Base-by-base conservation (phyloP, 1,139 yeast species). In the Sugiyamaella neomexicana region DNA sequence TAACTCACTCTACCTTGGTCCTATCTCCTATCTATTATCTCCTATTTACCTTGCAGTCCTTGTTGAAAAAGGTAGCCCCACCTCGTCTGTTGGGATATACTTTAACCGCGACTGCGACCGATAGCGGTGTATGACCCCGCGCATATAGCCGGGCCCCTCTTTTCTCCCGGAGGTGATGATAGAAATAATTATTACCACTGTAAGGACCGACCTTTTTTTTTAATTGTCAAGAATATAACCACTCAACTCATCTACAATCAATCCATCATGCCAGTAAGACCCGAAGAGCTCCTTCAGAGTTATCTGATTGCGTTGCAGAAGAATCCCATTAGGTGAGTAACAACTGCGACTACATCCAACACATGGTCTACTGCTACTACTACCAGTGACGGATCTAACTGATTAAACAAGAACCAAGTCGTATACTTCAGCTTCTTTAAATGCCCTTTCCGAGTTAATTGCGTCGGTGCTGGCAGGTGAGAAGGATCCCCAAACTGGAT, bases 391-490 rank as follows among this genome's bases (percentile, higher is more conserved):
- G 34, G 34, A 29, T 9, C 41, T 9, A 2, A 44, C 8, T 25
- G 32, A 15, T 31, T 31, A 32, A 44, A 15, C 17, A 4, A 58
- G 72, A 32, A 73, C 76, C 40, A 73, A 73, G 60, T 65, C 74
- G 7, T 60, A 65, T 57, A 73, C 76, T 5, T 65, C 74, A 2
- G 76, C 68, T n/a, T 60, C 70, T 16, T 64, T 73, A 52, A 71
- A 70, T 58, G 72, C 68, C 9, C 53, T 71, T 20, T 63, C 71
- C 15, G 76, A 73, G 61, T 54, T 71, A 17, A 58, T 69, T 10
- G 76, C 76, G 7, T 68, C 73, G 15, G 58, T 66, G 25, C 58
- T 71, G 16, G 68, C 75, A 13, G 74, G 74, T 20, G 72, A 71
- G 43, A 68, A 67, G 65, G 72, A 71, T 56, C 72, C 75, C 31